Conservation (phyloP, 768 basidiomycete genomes). For the Trametes punicea region DNA sequence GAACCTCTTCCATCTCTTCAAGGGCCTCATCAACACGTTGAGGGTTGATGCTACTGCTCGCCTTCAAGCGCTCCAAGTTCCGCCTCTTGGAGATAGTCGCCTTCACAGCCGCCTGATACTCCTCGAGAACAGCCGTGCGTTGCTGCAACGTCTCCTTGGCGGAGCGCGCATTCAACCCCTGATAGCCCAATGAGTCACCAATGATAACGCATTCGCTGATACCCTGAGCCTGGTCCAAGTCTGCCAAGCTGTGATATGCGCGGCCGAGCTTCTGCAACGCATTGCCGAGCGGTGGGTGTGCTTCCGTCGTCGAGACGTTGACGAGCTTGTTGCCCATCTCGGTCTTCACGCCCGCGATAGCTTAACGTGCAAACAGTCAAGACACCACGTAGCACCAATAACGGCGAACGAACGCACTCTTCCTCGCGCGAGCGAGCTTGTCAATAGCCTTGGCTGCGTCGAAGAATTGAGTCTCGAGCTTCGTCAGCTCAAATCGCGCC, state of each 20-base stretch:
- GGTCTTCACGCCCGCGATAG: slow-evolving; percentile 70
- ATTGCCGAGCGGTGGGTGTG: slow-evolving; percentile 77
- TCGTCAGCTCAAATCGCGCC: slow-evolving; percentile 89
- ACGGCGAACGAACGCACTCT: slow-evolving; percentile 50
- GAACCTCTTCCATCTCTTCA: slow-evolving; percentile 90
- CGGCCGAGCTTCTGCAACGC: slow-evolving; percentile 86
- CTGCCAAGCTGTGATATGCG: slow-evolving; percentile 82
- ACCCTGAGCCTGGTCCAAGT: slow-evolving; percentile 86
- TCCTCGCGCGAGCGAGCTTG: slow-evolving; percentile 73
- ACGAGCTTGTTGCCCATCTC: slow-evolving; percentile 95
- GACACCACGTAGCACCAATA: not conserved
- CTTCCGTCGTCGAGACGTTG: slow-evolving; percentile 85
- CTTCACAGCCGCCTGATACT: slow-evolving; percentile 92
- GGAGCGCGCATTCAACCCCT: slow-evolving; percentile 93
- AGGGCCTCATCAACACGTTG: slow-evolving; percentile 88
- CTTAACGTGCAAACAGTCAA: slow-evolving; percentile 38
- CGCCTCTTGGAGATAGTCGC: slow-evolving; percentile 89
- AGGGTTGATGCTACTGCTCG: slow-evolving; percentile 79
- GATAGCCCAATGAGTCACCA: slow-evolving; percentile 95
- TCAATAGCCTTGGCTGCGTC: slow-evolving; percentile 91
- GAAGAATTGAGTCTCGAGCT: slow-evolving; percentile 88
- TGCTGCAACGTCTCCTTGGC: slow-evolving; percentile 93
- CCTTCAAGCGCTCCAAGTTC: slow-evolving; percentile 85
- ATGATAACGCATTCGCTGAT: slow-evolving; percentile 94
- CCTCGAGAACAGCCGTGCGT: slow-evolving; percentile 88